Percentiles rank a stretch among this genome's conserved stretches.
phyloP scores from a whole-genome alignment of 2,329 filamentous ascomycete species.

The Penicillium freii region DNA sequence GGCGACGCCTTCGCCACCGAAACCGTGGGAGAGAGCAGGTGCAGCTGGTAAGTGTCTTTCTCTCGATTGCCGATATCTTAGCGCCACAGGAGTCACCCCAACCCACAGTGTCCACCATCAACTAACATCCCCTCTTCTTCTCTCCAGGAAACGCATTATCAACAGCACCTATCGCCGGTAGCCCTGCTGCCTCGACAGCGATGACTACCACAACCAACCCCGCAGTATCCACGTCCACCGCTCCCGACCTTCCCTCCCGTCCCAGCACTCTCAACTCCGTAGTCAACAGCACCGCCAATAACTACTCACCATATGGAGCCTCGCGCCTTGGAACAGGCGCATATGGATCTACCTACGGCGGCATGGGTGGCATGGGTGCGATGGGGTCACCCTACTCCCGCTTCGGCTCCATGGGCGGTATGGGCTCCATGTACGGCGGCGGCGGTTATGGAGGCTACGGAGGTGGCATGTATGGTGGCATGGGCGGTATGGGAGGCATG shows the following conservation, averaged over 20 bases:
- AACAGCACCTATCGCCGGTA: conserved; percentile 22
- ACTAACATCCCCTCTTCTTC: conserved; percentile 4
- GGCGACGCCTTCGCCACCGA: conserved; percentile 76
- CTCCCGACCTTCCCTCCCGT: conserved; percentile 74
- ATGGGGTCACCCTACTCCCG: conserved; percentile 53
- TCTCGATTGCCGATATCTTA: background rate
- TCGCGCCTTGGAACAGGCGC: conserved; percentile 56
- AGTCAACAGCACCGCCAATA: conserved; percentile 83
- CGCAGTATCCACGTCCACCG: conserved; percentile 45
- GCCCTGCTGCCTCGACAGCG: conserved; percentile 32
- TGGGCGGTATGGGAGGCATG: conserved; percentile 46
- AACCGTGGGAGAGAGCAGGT: conserved; percentile 90
- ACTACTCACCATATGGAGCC: conserved; percentile 66
- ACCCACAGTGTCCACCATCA: conserved; percentile 8
- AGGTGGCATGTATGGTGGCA: conserved; percentile 37
- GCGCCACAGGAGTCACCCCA: background rate
- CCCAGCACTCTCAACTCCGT: conserved; percentile 74
- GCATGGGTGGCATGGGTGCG: conserved; percentile 44
- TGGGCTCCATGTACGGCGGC: conserved; percentile 42
- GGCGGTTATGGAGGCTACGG: conserved; percentile 26
- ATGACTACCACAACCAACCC: conserved; percentile 43
- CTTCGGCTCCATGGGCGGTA: conserved; percentile 48
- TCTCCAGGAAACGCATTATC: conserved; percentile 30
- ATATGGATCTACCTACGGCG: conserved; percentile 47
- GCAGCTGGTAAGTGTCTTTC: conserved; percentile 50